phyloP scores from a whole-genome alignment of 2,329 filamentous ascomycete species.

The Pyrenochaeta sp. region DNA sequence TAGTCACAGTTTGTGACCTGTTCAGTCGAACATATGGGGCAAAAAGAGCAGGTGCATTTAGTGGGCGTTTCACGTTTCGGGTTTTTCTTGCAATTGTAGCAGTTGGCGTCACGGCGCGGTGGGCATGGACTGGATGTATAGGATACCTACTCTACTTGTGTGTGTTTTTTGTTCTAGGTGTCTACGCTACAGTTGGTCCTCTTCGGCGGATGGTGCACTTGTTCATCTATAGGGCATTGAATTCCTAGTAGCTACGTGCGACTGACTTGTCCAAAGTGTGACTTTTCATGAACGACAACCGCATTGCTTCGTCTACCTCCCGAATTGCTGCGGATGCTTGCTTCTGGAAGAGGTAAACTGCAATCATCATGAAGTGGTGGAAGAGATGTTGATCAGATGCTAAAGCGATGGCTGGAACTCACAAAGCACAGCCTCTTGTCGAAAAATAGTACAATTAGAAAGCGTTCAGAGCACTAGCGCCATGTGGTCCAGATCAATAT shows the following conservation, averaged over 20 bases:
- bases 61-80: slow-evolving; percentile 19
- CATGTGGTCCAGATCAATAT: slow-evolving; percentile 53
- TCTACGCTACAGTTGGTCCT: neutral
- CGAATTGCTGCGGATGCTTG: too few relatives aligned
- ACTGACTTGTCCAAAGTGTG: too few relatives aligned
- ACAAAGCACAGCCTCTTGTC: neutral
- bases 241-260: too few relatives aligned
- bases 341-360: too few relatives aligned
- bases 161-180: neutral
- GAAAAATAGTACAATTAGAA: neutral
- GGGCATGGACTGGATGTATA: slow-evolving; percentile 16
- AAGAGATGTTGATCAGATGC: too few relatives aligned
- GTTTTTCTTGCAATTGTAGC: slow-evolving; percentile 10
- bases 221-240: neutral
- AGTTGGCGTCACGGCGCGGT: slow-evolving; percentile 27
- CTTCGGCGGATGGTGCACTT: too few relatives aligned
- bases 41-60: slow-evolving; percentile 9
- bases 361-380: neutral
- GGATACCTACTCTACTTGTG: slow-evolving; percentile 27
- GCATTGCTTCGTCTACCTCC: too few relatives aligned
- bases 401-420: too few relatives aligned
- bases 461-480: slow-evolving; percentile 34
- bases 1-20: slow-evolving; percentile 2
- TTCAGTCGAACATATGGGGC: neutral
- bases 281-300: too few relatives aligned